phyloP scores from a whole-genome alignment of 1,284 basidiomycete genomes.

The Phlebopus sp. region DNA sequence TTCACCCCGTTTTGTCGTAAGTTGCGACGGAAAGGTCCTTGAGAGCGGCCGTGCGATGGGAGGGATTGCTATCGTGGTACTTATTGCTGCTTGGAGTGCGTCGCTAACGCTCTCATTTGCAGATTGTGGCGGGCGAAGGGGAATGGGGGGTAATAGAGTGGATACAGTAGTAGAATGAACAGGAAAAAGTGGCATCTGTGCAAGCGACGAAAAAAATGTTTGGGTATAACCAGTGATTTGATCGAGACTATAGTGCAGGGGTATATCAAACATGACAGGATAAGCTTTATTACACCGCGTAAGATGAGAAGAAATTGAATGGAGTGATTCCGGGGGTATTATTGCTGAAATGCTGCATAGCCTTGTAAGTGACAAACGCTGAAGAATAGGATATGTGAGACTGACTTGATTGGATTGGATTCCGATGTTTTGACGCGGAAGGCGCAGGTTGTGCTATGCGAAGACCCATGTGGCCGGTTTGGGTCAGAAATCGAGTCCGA shows the following conservation, averaged over 20 bases:
- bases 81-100: slow-evolving; percentile 47
- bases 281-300: slow-evolving; percentile 29
- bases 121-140: slow-evolving; percentile 23
- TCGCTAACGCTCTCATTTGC: slow-evolving; percentile 35
- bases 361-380: slow-evolving; percentile 15
- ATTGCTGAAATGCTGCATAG: slow-evolving; percentile 57
- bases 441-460: slow-evolving; percentile 8
- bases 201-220: slow-evolving; percentile 13
- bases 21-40: slow-evolving; percentile 25
- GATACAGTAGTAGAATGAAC: slow-evolving; percentile 8
- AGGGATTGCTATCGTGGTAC: slow-evolving; percentile 32
- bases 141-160: slow-evolving; percentile 14
- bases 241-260: slow-evolving; percentile 42
- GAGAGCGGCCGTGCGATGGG: slow-evolving; percentile 18
- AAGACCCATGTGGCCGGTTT: slow-evolving; percentile 11
- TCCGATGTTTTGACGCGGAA: slow-evolving; percentile 67
- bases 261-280: slow-evolving; percentile 50
- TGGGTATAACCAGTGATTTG: slow-evolving; percentile 32
- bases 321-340: slow-evolving; percentile 59
- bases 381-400: slow-evolving; percentile 6
- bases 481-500: slow-evolving; percentile 16
- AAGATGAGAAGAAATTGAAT: slow-evolving; percentile 55
- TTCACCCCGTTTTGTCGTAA: slow-evolving; percentile 14
- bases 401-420: slow-evolving; percentile 82
- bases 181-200: slow-evolving; percentile 13